These are phyloP conservation scores for Triticum monococcum DNA, from an alignment of 176 grass and related monocot species.

Conservation along the genomic window DNA sequence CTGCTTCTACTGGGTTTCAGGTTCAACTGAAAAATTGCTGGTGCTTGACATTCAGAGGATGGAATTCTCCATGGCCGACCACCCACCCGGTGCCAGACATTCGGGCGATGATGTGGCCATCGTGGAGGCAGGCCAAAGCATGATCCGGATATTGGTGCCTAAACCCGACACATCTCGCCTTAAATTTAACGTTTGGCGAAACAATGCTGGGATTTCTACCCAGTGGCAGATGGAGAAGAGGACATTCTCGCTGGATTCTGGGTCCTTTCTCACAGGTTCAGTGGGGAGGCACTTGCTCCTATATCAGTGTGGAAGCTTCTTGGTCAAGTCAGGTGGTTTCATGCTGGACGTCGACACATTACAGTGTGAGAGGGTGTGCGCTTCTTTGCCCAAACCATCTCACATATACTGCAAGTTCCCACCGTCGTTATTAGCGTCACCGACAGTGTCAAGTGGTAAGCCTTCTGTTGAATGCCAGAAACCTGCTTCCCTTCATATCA, in stretches of 20 bases:
- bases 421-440: neutral
- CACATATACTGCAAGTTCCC: neutral
- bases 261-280: neutral
- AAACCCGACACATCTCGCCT: too few species aligned
- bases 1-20: neutral
- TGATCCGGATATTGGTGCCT: too few species aligned
- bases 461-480: too few species aligned
- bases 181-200: too few species aligned
- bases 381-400: neutral
- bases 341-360: neutral
- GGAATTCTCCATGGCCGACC: neutral
- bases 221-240: neutral
- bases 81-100: neutral
- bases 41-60: neutral
- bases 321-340: neutral
- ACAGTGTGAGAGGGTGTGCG: neutral
- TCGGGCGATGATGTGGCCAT: too few species aligned
- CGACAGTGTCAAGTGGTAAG: neutral
- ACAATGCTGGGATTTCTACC: too few species aligned
- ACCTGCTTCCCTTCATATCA: neutral
- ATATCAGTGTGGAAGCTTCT: neutral
- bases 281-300: neutral
- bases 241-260: neutral
- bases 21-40: neutral
- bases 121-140: too few species aligned